phyloP scores from a whole-genome alignment of 2,329 filamentous ascomycete species.

The Aureobasidium sp. region DNA sequence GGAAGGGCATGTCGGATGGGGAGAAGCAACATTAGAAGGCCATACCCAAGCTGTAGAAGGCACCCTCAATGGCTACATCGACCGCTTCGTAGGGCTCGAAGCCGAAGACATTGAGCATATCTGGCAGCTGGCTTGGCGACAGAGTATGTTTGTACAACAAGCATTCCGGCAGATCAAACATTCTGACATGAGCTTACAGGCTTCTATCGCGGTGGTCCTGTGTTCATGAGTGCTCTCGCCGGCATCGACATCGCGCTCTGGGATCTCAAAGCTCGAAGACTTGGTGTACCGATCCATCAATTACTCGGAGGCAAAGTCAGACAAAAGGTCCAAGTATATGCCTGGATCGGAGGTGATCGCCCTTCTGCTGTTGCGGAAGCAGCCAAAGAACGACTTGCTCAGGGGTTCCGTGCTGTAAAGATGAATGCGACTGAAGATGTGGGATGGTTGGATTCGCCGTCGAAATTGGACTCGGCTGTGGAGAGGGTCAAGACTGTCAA shows the following conservation, averaged over 20 bases:
- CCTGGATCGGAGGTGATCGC: constrained; percentile 67
- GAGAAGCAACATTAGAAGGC: constrained; percentile 63
- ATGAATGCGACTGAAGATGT: constrained; percentile 72
- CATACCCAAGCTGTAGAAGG: constrained; percentile 67
- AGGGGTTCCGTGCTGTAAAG: constrained; percentile 59
- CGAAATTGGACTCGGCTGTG: constrained; percentile 51
- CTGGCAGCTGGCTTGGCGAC: constrained; percentile 63
- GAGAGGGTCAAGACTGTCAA: constrained; percentile 60
- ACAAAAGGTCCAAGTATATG: constrained; percentile 60
- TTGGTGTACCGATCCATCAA: constrained; percentile 61
- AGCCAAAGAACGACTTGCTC: constrained; percentile 42
- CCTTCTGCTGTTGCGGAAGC: constrained; percentile 51
- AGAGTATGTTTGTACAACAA: constrained; percentile 19
- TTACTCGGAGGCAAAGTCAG: constrained; percentile 65
- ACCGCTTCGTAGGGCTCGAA: constrained; percentile 54
- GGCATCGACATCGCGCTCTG: constrained; percentile 71
- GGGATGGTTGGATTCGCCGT: constrained; percentile 65
- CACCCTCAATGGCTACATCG: constrained; percentile 55
- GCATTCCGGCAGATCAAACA: not conserved
- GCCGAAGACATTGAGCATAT: constrained; percentile 71
- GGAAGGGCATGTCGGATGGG: constrained; percentile 56
- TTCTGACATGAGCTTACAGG: constrained; percentile 28
- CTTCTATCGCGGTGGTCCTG: constrained; percentile 67
- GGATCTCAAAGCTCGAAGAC: constrained; percentile 61
- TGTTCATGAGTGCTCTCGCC: constrained; percentile 68